These are phyloP conservation scores for Linderniella brevidens DNA, from an alignment of 257 asterid genomes.

Conservation along the genomic window DNA sequence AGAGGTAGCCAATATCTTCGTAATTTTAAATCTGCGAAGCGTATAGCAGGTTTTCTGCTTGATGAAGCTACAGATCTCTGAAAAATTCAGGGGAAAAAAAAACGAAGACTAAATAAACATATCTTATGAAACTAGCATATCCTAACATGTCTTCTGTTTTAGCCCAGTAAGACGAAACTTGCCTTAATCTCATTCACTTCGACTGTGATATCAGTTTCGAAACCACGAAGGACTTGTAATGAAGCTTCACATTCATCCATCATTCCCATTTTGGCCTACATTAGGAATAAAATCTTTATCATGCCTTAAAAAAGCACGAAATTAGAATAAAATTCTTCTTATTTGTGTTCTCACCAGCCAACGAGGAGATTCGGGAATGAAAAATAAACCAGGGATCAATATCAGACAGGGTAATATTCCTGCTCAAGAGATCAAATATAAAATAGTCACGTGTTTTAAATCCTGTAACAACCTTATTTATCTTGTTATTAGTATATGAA, in stretches of 20 bases:
- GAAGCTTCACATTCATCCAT: slow-evolving; percentile 50
- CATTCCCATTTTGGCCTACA: slow-evolving; percentile 62
- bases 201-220: slow-evolving; percentile 36
- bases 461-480: no score
- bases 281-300: neutral
- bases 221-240: slow-evolving; percentile 59
- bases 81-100: slow-evolving; percentile 4
- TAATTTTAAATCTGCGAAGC: slow-evolving; percentile 63
- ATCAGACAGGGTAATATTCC: slow-evolving; percentile 63
- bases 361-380: slow-evolving; percentile 85
- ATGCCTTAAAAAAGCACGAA: slow-evolving; percentile 4
- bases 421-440: slow-evolving; percentile 9
- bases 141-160: neutral
- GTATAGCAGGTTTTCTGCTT: slow-evolving; percentile 55
- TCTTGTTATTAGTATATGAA: no score
- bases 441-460: no score
- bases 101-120: slow-evolving; percentile 7
- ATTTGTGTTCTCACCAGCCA: slow-evolving; percentile 61
- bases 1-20: slow-evolving; percentile 93
- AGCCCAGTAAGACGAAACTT: slow-evolving; percentile 1
- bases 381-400: slow-evolving; percentile 52
- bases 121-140: neutral
- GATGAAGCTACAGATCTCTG: slow-evolving; percentile 88
- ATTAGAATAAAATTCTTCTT: neutral
- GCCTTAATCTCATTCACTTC: slow-evolving; percentile 58